A percentile compares a stretch with the other conserved stretches of the same genome.
phyloP scores from a whole-genome alignment of 306 rosid species.

The Cucumis hystrix region DNA sequence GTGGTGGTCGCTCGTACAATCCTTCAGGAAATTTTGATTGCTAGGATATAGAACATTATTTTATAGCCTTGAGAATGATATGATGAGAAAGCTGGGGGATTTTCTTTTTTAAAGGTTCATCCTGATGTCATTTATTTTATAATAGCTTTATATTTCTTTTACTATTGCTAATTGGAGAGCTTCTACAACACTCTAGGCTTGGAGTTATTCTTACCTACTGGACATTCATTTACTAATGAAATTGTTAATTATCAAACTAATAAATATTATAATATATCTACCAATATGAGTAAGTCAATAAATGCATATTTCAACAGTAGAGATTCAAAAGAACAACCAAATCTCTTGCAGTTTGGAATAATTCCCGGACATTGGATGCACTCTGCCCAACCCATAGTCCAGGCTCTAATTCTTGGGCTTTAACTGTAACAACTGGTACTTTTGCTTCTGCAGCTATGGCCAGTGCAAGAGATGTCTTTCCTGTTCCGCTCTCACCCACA shows the following conservation, averaged over 20 bases:
- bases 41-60: not conserved
- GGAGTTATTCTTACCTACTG: not conserved
- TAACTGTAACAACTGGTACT: conserved; percentile 84
- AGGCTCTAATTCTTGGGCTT: conserved; percentile 89
- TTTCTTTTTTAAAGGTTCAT: not conserved
- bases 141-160: not conserved
- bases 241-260: not conserved
- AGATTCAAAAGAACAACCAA: conserved; percentile 52
- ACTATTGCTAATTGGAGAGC: not conserved
- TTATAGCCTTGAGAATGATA: not conserved
- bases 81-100: not conserved
- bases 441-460: conserved; percentile 97
- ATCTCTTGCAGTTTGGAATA: conserved; percentile 96
- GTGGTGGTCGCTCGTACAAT: not conserved
- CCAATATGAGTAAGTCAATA: not conserved
- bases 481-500: conserved; percentile 98
- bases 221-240: not conserved
- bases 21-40: not conserved
- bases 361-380: conserved; percentile 91
- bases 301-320: conserved; percentile 2
- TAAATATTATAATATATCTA: not conserved
- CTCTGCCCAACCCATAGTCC: conserved; percentile 99
- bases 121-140: not conserved
- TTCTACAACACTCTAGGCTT: not conserved
- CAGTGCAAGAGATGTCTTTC: conserved; percentile 91